phyloP scores from a whole-genome alignment of 345 rosid species.

The Lepidium sativum region DNA sequence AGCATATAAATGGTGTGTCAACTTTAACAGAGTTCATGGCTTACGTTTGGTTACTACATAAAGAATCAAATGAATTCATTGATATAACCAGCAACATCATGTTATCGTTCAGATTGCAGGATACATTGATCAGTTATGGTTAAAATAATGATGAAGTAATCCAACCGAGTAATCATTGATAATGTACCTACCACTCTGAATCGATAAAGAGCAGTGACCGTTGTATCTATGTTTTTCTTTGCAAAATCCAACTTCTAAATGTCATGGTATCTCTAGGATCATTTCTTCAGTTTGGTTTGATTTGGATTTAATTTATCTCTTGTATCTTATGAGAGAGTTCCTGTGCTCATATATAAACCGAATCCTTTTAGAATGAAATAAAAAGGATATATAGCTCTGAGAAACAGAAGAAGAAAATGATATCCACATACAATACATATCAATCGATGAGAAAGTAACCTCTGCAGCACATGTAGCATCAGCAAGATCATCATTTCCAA shows the following conservation, averaged over 20 bases:
- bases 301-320: conserved; percentile 89
- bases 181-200: conserved; percentile 84
- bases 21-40: neutral
- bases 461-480: conserved; percentile 82
- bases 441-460: conserved; percentile 39
- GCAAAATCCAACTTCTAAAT: conserved; percentile 95
- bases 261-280: conserved; percentile 90
- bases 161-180: neutral
- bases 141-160: neutral
- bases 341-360: conserved; percentile 28
- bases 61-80: neutral
- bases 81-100: neutral
- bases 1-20: conserved; percentile 8
- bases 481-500: conserved; percentile 50
- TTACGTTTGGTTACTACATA: neutral
- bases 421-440: neutral
- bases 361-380: neutral
- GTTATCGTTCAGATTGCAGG: neutral
- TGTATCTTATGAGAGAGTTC: conserved; percentile 85
- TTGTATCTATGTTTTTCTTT: conserved; percentile 86
- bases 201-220: conserved; percentile 90
- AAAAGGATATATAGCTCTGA: neutral
- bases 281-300: conserved; percentile 89
- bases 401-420: neutral
- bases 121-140: neutral